Evolutionary conservation across 306 rosid genomes (phyloP), one percentile per base, ranked within the genome.

Genomic region (Trifolium pratense): DNA sequence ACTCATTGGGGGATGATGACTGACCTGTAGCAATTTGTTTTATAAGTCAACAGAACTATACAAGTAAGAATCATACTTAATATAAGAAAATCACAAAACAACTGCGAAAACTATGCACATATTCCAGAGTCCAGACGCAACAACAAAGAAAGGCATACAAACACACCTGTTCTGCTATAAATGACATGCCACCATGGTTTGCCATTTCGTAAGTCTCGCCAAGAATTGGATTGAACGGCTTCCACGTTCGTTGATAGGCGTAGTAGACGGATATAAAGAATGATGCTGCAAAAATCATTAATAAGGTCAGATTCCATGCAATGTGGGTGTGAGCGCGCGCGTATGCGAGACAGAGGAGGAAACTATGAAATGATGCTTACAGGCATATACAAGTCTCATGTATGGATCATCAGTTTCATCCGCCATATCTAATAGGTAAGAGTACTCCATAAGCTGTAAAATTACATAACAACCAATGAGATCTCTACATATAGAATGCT

Each of bases 1-100:
- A 81, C 99, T 85, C 89, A 84, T 90, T 29, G 99, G 99, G 65
- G 99, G 99, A 74, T 94, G 99, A 87, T 94, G 99, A 81, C 99
- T 75, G 34, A 94, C 93, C 99, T 94, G 85, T 55, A 83, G 81
- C 43, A 81, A 70, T 70, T 70, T 39, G 20, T 58, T 34, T 71
- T 7, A 65, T 45, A 42, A 8, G 39, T 48, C 42, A 80, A 34
- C 74, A 37, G 51, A 80, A 77, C 32, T 76, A 34, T 66, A 37
- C 57, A 80, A 76, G 37, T 80, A 55, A 70, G 71, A 60, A 80
- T 45, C 67, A 73, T 26, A 29, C 18, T 45, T 31, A 43, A 70
- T 62, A 45, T 4, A 20, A 43, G 16, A 55, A 20, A 14, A 59
- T 51, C 29, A 37, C 46, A 46, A 58, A 68, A 74, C 39, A 66